Evolutionary conservation across 805 yeast genomes (phyloP), one percentile per base, ranked within the genome.

Genomic region (Alloascoidea africana): DNA sequence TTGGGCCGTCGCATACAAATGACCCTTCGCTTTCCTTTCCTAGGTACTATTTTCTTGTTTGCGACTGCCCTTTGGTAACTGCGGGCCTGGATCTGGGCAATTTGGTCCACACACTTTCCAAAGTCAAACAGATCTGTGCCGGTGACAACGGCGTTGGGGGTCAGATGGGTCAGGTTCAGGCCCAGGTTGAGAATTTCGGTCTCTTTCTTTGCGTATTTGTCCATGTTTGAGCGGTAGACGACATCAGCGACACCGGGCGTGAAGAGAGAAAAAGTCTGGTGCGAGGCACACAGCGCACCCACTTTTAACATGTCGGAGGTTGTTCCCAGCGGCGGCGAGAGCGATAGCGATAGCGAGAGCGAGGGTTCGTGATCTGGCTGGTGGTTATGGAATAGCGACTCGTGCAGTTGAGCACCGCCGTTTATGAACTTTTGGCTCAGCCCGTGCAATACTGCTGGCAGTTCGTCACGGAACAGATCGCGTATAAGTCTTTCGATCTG

Each of bases 261-360:
- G 17, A 70, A 65, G 36, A 89, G 55, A n/a, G 82, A 73, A 42
- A 89, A 63, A 0, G 96, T 83, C 45, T 82, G 85, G 44, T 96
- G 70, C 2, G 89, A 75, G 13, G 78, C 72, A 36, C 74, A 70
- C 41, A 89, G 60, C 3, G 82, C 68, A 0, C 81, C 68, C 11
- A 87, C 63, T 48, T 79, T 67, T 51, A 75, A 62, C 65, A 76
- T 68, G 44, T 75, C 76, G 5, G 77, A 76, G 2, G 83, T 73
- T 3, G 81, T 68, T 14, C 77, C 62, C 37, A 72, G 71, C n/a
- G 76, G 75, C 36, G 66, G 57, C 37, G 70, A 76, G 2, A 75
- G 70, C 43, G 72, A 73, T 16, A 76, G 58, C 27, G 65, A 72
- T 39, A 60, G 65, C 16, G 73, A 58, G 32, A 65, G 55, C 15